Evolutionary conservation across 192 early-diverging fungal genomes (phyloP).

Genomic region (Coemansia sp.): DNA sequence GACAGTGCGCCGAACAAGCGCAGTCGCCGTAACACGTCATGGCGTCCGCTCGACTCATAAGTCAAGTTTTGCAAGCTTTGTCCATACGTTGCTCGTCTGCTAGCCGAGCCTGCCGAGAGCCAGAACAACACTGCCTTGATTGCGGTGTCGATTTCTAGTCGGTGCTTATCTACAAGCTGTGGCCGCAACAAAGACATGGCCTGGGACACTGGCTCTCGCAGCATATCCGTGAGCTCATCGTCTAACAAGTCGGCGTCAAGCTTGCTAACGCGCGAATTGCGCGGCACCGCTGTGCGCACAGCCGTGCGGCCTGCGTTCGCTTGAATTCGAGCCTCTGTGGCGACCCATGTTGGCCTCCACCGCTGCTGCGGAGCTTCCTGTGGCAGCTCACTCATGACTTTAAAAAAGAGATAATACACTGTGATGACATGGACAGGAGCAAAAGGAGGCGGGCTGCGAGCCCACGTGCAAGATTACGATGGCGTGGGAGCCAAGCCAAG

Average conservation of each 20-base stretch:
- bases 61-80: conserved; percentile 81
- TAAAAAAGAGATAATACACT: not conserved
- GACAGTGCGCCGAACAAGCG: conserved; percentile 55
- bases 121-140: conserved; percentile 71
- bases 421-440: not conserved
- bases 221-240: conserved; percentile 68
- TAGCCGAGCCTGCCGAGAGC: conserved; percentile 67
- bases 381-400: conserved; percentile 13
- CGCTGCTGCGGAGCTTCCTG: conserved; percentile 31
- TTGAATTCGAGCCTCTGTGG: conserved; percentile 48
- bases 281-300: conserved; percentile 56
- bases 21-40: conserved; percentile 24
- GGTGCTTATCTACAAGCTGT: conserved; percentile 61
- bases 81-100: conserved; percentile 75
- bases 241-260: conserved; percentile 85
- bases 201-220: conserved; percentile 74
- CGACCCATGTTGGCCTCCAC: conserved; percentile 38
- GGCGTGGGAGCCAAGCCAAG: not conserved
- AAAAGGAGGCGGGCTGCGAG: not conserved
- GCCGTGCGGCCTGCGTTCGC: conserved; percentile 65
- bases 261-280: conserved; percentile 69
- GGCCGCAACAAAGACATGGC: conserved; percentile 61
- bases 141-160: conserved; percentile 70
- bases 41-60: conserved; percentile 64
- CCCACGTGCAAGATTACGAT: not conserved